These are phyloP conservation scores for Leccinum variicolor DNA, from an alignment of 768 basidiomycete species.

Conservation along the genomic window DNA sequence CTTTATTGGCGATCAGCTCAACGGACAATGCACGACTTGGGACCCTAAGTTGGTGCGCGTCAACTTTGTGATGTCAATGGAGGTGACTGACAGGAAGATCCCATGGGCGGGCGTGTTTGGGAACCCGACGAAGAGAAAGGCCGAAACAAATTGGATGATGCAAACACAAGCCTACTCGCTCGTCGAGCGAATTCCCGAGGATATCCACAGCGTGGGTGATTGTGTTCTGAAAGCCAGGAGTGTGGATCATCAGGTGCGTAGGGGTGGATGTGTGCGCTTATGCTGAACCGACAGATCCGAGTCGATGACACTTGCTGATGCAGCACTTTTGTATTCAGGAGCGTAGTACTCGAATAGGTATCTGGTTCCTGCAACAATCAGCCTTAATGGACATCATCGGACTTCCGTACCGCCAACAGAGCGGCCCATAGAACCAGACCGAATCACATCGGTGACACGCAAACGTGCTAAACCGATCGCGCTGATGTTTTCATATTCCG, in stretches of 20 bases:
- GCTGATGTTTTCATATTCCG: constrained; percentile 96
- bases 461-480: constrained; percentile 90
- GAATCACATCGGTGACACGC: constrained; percentile 50
- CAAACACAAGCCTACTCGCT: constrained; percentile 82
- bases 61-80: constrained; percentile 65
- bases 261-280: constrained; percentile 3
- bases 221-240: constrained; percentile 84
- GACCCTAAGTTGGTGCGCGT: constrained; percentile 84
- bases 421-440: constrained; percentile 59
- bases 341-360: constrained; percentile 69
- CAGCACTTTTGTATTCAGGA: constrained; percentile 90
- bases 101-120: constrained; percentile 94
- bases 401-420: constrained; percentile 84
- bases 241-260: constrained; percentile 73
- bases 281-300: constrained; percentile 43
- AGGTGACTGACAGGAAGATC: constrained; percentile 69
- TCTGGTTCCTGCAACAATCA: constrained; percentile 87
- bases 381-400: constrained; percentile 68
- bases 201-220: constrained; percentile 88
- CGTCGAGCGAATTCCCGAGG: constrained; percentile 74
- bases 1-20: constrained; percentile 91
- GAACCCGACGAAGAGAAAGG: constrained; percentile 83
- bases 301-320: constrained; percentile 80
- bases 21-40: constrained; percentile 87
- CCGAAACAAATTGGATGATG: constrained; percentile 69